Percentiles rank a stretch among this genome's conserved stretches.
Evolutionary conservation across 164 flowering plant genomes (phyloP).

Genomic region (Santalum album): DNA sequence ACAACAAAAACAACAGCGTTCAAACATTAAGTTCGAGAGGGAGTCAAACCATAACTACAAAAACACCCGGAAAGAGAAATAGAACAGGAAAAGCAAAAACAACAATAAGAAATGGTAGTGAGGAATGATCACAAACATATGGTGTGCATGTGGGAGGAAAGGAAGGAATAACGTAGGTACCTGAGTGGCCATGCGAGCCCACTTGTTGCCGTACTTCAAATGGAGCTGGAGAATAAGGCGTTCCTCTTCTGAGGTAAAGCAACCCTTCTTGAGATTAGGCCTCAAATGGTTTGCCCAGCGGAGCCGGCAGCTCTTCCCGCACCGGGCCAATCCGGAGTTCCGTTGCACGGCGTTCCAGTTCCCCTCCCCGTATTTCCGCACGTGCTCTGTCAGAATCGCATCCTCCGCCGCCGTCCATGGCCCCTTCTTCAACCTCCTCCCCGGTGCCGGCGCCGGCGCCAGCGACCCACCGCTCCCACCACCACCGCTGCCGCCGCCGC

Average conservation of each 20-base stretch:
- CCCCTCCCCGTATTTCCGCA: constrained; percentile 67
- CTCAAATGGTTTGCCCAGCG: constrained; percentile 82
- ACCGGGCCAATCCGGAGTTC: constrained; percentile 53
- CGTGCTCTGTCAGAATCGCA: constrained; percentile 55
- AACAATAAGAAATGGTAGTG: neutral
- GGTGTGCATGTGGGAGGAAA: too few species aligned
- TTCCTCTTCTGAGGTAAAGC: constrained; percentile 64
- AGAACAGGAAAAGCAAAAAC: neutral
- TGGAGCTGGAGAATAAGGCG: constrained; percentile 55
- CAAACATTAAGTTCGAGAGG: too few species aligned
- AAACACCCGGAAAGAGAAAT: too few species aligned
- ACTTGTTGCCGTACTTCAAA: constrained; percentile 69
- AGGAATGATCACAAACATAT: too few species aligned
- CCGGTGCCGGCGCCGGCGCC: too few species aligned
- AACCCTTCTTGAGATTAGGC: constrained; percentile 70
- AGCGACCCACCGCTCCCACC: too few species aligned
- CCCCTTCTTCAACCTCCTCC: too few species aligned
- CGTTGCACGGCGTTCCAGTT: constrained; percentile 79
- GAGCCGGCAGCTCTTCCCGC: constrained; percentile 53
- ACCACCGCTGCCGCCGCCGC: too few species aligned
- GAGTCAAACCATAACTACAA: too few species aligned
- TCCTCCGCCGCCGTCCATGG: too few species aligned
- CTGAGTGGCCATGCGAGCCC: constrained; percentile 91
- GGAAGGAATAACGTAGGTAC: constrained; percentile 10
- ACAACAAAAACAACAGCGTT: too few species aligned